Evolutionary conservation across 2,329 filamentous ascomycete genomes (phyloP), one percentile per base, ranked within the genome.

Genomic region (Cadophora luteo-olivacea): DNA sequence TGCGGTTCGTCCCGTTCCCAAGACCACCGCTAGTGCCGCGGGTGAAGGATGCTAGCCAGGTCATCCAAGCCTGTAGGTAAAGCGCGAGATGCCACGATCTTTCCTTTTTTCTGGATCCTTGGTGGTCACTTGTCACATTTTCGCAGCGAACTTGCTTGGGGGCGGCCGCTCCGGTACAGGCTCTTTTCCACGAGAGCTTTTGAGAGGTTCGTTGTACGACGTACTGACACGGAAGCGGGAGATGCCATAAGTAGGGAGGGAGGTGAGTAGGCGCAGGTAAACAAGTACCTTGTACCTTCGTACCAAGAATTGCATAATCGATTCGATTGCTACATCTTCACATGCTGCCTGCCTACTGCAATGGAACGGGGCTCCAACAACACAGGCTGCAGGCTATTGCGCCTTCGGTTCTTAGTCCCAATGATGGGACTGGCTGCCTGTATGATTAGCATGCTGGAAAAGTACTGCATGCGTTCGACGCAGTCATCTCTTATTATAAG

Each of bases 1-100:
- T 61, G 57, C 64, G 64, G 64, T 49, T 66, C 45, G 64, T 58
- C 64, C 64, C 64, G 64, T 25, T 66, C 61, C 48, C 32, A 38
- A 29, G 16, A 33, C 41, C 38, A 49, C 38, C 29, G 25, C 45
- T 65, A 60, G 52, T 64, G n/a, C 36, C 29, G 41, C 32, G 49
- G 48, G 36, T 64, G 29, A 38, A 24, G 55, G 32, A 58, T 22
- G 36, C 33, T 61, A 49, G 41, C 29, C 41, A 48, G 41, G 41
- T 32, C 60, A 33, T 58, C 38, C 57, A 25, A 19, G 33, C 22
- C 1, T 25, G 33, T 41, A 41, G 22, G 22, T 4, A 25, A 45
- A 29, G 55, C 16, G 19, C 12, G 45, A 49, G 5, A 25, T 25
- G 33, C 32, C 60, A 49, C 45, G 24, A 62, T 62, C 16, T 62